Percentiles rank a stretch among this genome's conserved stretches.
phyloP scores from a whole-genome alignment of 2,329 filamentous ascomycete genomes.

The Cladosporium colombiae region DNA sequence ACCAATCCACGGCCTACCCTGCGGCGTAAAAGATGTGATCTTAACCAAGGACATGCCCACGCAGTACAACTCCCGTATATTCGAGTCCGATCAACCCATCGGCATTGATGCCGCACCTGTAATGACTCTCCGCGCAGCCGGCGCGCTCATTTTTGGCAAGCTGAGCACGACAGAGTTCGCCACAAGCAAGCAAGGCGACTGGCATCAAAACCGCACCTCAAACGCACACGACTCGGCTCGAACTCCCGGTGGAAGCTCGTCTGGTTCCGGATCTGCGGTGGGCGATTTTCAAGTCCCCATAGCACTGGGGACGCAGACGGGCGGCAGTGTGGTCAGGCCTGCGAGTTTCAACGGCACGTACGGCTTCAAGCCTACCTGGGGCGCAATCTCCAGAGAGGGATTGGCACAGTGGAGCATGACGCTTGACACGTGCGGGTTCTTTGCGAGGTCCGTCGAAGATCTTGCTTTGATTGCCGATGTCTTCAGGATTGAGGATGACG shows the following conservation, averaged over 20 bases:
- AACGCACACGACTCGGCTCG: constrained; percentile 57
- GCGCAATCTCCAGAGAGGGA: constrained; percentile 62
- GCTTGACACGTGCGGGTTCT: constrained; percentile 65
- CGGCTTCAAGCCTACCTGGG: constrained; percentile 67
- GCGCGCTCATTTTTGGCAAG: constrained; percentile 60
- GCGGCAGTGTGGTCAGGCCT: constrained; percentile 64
- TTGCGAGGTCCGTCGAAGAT: constrained; percentile 59
- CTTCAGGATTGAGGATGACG: constrained; percentile 58
- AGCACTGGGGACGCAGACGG: constrained; percentile 65
- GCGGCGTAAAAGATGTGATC: constrained; percentile 64
- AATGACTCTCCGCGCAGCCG: constrained; percentile 54
- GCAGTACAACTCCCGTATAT: constrained; percentile 57
- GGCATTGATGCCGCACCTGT: constrained; percentile 56
- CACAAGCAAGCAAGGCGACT: constrained; percentile 52
- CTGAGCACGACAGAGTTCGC: constrained; percentile 67
- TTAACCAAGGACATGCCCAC: constrained; percentile 63
- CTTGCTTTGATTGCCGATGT: constrained; percentile 57
- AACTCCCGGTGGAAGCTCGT: constrained; percentile 68
- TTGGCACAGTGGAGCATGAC: constrained; percentile 60
- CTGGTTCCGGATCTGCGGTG: constrained; percentile 67
- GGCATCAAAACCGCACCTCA: constrained; percentile 43
- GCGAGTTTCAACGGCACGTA: constrained; percentile 67
- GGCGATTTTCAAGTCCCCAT: constrained; percentile 65
- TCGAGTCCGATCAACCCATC: constrained; percentile 44
- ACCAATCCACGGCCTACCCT: constrained; percentile 57